Evolutionary conservation across 2,329 filamentous ascomycete species (phyloP), one percentile per base, ranked within the genome.

Genomic region (Aspergillus cejpii): DNA sequence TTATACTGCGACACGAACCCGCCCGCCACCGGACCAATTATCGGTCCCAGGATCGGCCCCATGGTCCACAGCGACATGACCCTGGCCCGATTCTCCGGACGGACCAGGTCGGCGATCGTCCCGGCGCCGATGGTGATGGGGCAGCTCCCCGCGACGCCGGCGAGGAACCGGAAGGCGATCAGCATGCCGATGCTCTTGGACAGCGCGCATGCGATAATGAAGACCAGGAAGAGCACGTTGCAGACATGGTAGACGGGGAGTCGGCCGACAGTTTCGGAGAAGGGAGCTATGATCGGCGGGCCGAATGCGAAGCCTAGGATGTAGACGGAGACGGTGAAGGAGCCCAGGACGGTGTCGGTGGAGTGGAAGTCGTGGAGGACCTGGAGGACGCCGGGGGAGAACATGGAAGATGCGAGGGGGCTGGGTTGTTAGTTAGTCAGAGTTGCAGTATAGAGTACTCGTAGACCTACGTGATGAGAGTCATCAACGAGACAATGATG

Each of bases 231-330:
- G 46, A 80, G 70, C 5, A 74, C 57, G 51, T 81, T 85, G 45
- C 77, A 75, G 2, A 57, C 61, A 19, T 76, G 72, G 48, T 84
- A 73, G 26, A 85, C 62, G 1, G 72, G 63, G 3, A 78, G 63
- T 2, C 83, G 74, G 1, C 83, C 83, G 56, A 83, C 84, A 44
- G 84, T 76, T 59, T 86, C 83, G 1, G 74, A 79, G 36, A 82
- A 55, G 0, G 79, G 79, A 1, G 78, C 76, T 2, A 82, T 59
- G 39, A 81, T 66, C 5, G 82, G 62, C 1, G 79, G 79, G 0
- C 79, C 79, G 17, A 81, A 62, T 14, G 71, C 73, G 46, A 78
- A 81, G 0, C 77, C 78, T 0, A 81, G 62, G 12, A 83, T 62
- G 57, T 78, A 83, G 47, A 82, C 78, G 49, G 73, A 78, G 39